Evolutionary conservation across 2,329 filamentous ascomycete genomes (phyloP).

Genomic region (Aspergillus amoenus): DNA sequence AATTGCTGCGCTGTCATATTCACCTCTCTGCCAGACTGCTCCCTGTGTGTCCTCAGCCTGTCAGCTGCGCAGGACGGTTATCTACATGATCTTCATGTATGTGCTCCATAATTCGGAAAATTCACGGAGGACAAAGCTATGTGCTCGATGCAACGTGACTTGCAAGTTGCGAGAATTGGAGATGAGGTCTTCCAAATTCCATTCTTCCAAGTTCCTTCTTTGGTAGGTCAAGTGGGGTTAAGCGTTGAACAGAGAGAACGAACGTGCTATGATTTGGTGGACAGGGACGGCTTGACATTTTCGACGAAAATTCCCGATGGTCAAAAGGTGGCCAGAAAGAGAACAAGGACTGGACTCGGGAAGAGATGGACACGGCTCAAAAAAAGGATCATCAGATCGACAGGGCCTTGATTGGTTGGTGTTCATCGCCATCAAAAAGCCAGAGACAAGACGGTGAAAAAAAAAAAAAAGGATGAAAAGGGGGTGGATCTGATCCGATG

Average conservation of each 20-base stretch:
- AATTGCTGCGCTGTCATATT: too few species aligned
- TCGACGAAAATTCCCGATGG: constrained; percentile 8
- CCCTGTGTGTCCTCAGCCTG: not conserved
- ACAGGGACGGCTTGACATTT: not conserved
- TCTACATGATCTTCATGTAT: not conserved
- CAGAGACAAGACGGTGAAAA: not conserved
- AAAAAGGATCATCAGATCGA: constrained; percentile 23
- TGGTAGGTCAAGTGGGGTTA: not conserved
- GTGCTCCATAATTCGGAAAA: not conserved
- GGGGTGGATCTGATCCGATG: constrained; percentile 1
- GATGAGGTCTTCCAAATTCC: not conserved
- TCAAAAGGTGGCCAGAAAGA: not conserved
- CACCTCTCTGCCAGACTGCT: too few species aligned
- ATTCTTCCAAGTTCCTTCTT: not conserved
- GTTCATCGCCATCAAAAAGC: not conserved
- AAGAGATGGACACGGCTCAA: constrained; percentile 18
- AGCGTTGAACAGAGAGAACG: not conserved
- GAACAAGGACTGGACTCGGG: not conserved
- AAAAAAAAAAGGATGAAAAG: not conserved
- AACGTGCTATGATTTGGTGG: constrained; percentile 1
- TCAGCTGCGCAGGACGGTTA: not conserved
- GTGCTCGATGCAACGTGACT: not conserved
- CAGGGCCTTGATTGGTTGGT: constrained; percentile 17
- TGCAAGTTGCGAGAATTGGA: not conserved
- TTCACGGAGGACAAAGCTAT: not conserved